Percentiles rank a stretch among this genome's conserved stretches.
These are phyloP conservation scores for Avena insularis DNA, from an alignment of 176 grass and related monocot genomes.

Conservation along the genomic window DNA sequence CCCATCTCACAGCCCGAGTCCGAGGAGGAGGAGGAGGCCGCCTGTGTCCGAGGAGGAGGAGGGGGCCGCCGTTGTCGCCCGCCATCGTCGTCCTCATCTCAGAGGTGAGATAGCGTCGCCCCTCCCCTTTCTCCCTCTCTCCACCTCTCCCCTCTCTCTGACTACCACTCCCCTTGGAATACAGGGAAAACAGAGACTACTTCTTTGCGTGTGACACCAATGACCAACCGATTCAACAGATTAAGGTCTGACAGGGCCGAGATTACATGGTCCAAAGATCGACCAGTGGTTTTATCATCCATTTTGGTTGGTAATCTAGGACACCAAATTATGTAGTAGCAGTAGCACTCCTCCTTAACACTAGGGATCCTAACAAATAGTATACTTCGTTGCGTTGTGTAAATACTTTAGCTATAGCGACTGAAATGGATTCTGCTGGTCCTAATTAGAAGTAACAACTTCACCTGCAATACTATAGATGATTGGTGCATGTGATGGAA, in stretches of 20 bases:
- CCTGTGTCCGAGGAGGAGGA: no score
- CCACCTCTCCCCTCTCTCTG: no score
- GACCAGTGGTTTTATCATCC: neutral
- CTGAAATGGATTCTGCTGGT: neutral
- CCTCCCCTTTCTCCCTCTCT: no score
- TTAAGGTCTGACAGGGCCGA: neutral
- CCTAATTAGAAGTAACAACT: neutral
- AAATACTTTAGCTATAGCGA: neutral
- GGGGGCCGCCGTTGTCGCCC: no score
- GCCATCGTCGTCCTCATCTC: no score
- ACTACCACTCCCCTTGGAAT: no score
- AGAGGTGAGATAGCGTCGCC: no score
- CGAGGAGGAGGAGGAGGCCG: no score
- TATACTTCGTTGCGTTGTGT: neutral
- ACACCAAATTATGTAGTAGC: neutral
- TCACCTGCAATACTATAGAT: neutral
- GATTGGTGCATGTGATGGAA: neutral
- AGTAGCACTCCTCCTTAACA: neutral
- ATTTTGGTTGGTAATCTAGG: slow-evolving; percentile 16
- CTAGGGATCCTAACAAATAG: neutral
- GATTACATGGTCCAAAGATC: neutral
- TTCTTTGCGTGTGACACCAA: slow-evolving; percentile 10
- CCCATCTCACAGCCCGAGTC: no score
- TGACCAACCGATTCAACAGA: neutral
- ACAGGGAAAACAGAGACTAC: no score